Evolutionary conservation across 345 rosid genomes (phyloP).

Genomic region (Noccaea bulbosa): DNA sequence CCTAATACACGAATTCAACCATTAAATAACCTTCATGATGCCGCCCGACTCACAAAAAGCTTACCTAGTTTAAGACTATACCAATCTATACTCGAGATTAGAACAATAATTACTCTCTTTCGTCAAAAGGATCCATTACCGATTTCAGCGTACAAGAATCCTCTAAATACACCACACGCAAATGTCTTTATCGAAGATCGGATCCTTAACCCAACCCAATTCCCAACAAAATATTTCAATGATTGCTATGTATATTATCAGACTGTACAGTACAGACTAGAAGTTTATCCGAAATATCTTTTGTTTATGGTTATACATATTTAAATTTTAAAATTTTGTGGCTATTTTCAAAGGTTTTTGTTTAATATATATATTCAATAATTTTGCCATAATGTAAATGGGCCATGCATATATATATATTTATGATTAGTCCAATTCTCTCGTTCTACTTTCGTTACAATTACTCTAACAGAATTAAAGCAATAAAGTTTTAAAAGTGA

Average conservation of each 20-base stretch:
- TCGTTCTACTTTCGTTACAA: not conserved
- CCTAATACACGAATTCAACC: not conserved
- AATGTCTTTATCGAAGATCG: conserved; percentile 19
- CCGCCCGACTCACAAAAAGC: not conserved
- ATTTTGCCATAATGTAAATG: conserved; percentile 7
- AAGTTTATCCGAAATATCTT: not conserved
- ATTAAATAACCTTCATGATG: not conserved
- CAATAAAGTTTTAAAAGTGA: not conserved
- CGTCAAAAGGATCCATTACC: not conserved
- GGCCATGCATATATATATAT: conserved; percentile 23
- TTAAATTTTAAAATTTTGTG: not conserved
- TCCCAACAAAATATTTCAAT: conserved; percentile 12
- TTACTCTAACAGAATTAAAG: conserved; percentile 10
- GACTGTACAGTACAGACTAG: not conserved
- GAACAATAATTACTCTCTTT: not conserved
- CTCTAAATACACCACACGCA: not conserved
- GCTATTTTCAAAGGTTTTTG: not conserved
- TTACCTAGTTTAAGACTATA: not conserved
- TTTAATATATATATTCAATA: conserved; percentile 10
- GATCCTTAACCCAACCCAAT: not conserved
- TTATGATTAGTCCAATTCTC: conserved; percentile 5
- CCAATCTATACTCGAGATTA: not conserved
- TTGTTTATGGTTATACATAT: not conserved
- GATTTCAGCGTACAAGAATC: not conserved
- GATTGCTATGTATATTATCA: conserved; percentile 5